Conservation (phyloP, 1,139 yeast species). For the Torulaspora pretoriensis region DNA sequence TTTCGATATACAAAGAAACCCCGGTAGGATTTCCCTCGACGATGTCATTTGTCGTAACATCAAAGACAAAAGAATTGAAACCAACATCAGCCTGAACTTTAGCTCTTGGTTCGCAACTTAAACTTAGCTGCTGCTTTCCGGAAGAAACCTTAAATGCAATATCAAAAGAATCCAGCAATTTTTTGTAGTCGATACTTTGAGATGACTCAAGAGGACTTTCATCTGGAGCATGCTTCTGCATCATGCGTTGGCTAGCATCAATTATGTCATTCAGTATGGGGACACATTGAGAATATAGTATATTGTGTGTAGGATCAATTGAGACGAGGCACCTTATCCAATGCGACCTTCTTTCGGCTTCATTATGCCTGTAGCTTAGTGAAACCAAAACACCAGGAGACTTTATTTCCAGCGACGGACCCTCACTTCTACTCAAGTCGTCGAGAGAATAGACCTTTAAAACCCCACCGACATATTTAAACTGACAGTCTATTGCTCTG, state of each 20-base stretch:
- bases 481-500: constrained; percentile 48
- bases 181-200: constrained; percentile 38
- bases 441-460: constrained; percentile 44
- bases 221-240: constrained; percentile 29
- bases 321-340: constrained; percentile 28
- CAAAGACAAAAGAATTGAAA: constrained; percentile 58
- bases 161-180: constrained; percentile 51
- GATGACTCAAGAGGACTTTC: constrained; percentile 10
- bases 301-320: constrained; percentile 61
- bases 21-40: constrained; percentile 43
- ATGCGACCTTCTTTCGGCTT: constrained; percentile 33
- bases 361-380: constrained; percentile 41
- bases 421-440: constrained; percentile 44
- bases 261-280: constrained; percentile 67
- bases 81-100: constrained; percentile 84
- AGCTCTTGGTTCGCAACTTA: constrained; percentile 92
- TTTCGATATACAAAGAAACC: constrained; percentile 45
- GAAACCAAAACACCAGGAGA: constrained; percentile 74
- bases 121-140: constrained; percentile 65
- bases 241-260: constrained; percentile 42
- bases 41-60: constrained; percentile 50
- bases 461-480: constrained; percentile 69
- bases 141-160: constrained; percentile 60
- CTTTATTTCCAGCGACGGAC: constrained; percentile 59
- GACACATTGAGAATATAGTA: constrained; percentile 66